Evolutionary conservation across 495 filamentous ascomycete genomes (phyloP).

Genomic region (Rhypophila decipiens): DNA sequence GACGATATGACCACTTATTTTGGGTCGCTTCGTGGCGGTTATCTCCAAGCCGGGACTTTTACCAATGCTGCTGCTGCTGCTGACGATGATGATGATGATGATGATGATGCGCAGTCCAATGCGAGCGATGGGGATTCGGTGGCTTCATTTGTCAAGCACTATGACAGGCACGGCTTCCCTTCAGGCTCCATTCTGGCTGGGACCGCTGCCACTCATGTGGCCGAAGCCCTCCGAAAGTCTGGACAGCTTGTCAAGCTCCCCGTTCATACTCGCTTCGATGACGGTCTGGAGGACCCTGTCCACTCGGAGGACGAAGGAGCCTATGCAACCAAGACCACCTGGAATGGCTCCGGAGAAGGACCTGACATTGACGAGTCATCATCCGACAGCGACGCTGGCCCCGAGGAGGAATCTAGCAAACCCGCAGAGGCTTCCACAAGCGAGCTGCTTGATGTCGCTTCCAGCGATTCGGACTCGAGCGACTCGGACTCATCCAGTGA

Average conservation of each 20-base stretch:
- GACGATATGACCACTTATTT: conserved; percentile 8
- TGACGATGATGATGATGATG: conserved; percentile 2
- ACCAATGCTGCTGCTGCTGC: too few relatives aligned
- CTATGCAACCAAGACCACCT: neutral
- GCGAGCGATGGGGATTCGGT: conserved; percentile 26
- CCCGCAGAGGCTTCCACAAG: neutral
- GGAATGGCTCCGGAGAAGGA: conserved; percentile 13
- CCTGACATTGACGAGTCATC: conserved; percentile 10
- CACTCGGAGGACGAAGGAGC: neutral
- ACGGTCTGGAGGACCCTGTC: conserved; percentile 1
- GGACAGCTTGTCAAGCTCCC: conserved; percentile 23
- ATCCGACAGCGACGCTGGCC: conserved; percentile 1
- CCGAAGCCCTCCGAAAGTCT: conserved; percentile 17
- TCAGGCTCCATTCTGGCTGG: conserved; percentile 42
- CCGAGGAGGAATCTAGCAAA: neutral
- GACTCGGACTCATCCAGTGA: conserved; percentile 9
- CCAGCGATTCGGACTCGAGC: conserved; percentile 1
- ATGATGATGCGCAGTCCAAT: conserved; percentile 10
- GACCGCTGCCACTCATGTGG: conserved; percentile 33
- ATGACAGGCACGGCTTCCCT: conserved; percentile 45
- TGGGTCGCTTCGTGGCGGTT: neutral
- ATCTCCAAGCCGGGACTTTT: too few relatives aligned
- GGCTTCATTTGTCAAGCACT: conserved; percentile 28
- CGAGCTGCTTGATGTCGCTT: too few relatives aligned
- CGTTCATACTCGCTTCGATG: conserved; percentile 29